Percentiles rank a stretch among this genome's conserved stretches.
Conservation (phyloP, 306 rosid species). For the Purshia tridentata region DNA sequence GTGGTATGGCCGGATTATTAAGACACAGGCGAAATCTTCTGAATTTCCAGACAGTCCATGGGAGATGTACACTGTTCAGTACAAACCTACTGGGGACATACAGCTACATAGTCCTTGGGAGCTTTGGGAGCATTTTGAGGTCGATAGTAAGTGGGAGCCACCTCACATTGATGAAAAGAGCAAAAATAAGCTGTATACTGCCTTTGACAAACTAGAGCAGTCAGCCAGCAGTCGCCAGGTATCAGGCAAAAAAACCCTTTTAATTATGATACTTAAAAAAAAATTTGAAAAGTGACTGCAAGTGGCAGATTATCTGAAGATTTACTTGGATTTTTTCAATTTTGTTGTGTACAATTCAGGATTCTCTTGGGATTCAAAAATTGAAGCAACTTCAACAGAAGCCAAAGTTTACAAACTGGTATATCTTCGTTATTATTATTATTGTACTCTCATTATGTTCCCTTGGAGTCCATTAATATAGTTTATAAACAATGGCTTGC, state of each 20-base stretch:
- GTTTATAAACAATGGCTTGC: background rate
- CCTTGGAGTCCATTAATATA: background rate
- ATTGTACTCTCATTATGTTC: background rate
- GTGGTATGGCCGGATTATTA: slow-evolving; percentile 86
- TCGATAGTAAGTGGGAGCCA: slow-evolving; percentile 66
- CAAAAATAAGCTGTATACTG: slow-evolving; percentile 53
- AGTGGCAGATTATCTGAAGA: background rate
- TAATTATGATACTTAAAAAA: background rate
- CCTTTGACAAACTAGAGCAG: slow-evolving; percentile 56
- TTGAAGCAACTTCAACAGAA: slow-evolving; percentile 57
- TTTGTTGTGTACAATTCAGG: slow-evolving; percentile 51
- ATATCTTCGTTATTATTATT: slow-evolving; percentile 11
- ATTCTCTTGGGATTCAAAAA: slow-evolving; percentile 67
- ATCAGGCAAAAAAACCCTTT: slow-evolving; percentile 2
- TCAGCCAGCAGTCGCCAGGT: slow-evolving; percentile 67
- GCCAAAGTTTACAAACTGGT: slow-evolving; percentile 75
- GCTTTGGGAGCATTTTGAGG: slow-evolving; percentile 97
- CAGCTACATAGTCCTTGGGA: slow-evolving; percentile 98
- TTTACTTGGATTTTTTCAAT: slow-evolving; percentile 13
- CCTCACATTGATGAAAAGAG: slow-evolving; percentile 58
- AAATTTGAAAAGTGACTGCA: background rate
- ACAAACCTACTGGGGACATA: slow-evolving; percentile 60
- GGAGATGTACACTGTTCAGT: slow-evolving; percentile 76
- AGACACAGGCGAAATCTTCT: slow-evolving; percentile 56
- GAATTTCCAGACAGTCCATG: slow-evolving; percentile 94